phyloP scores from a whole-genome alignment of 2,329 filamentous ascomycete genomes.

The Lasiodiplodia citricola region DNA sequence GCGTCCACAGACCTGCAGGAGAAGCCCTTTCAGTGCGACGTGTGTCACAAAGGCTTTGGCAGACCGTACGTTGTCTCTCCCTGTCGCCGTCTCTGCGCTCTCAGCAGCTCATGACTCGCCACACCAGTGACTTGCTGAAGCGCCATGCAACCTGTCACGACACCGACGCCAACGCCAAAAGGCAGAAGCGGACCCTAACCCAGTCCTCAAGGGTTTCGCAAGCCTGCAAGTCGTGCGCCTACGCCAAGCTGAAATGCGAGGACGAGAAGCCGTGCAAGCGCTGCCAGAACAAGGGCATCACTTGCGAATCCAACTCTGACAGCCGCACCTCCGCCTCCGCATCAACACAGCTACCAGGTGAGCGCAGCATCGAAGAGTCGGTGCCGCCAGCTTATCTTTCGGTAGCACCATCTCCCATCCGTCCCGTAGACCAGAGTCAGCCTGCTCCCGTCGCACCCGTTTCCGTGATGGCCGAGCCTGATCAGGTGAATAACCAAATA shows the following conservation, averaged over 20 bases:
- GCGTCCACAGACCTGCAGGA: slow-evolving; percentile 43
- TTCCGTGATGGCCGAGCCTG: not conserved
- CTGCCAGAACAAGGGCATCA: slow-evolving; percentile 56
- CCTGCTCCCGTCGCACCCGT: not conserved
- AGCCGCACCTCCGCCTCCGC: slow-evolving; percentile 32
- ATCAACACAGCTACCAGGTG: slow-evolving; percentile 35
- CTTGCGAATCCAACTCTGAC: slow-evolving; percentile 42
- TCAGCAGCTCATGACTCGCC: not conserved
- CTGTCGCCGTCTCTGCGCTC: not conserved
- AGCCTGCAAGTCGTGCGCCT: slow-evolving; percentile 59
- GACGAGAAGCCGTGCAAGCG: slow-evolving; percentile 60
- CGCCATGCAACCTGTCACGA: slow-evolving; percentile 55
- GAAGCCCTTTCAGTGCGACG: slow-evolving; percentile 52
- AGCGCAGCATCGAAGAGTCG: not conserved
- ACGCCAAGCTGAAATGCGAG: slow-evolving; percentile 59
- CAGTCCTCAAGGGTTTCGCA: slow-evolving; percentile 49
- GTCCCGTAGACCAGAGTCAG: not conserved
- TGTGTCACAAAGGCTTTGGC: slow-evolving; percentile 54
- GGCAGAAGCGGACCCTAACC: slow-evolving; percentile 23
- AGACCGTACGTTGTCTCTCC: slow-evolving; percentile 43
- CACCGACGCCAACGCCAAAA: slow-evolving; percentile 40
- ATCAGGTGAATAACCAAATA: slow-evolving; percentile 23
- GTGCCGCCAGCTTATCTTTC: not conserved
- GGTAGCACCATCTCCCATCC: not conserved
- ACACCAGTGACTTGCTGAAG: slow-evolving; percentile 54